These are phyloP conservation scores for Acanthamoeba triangularis DNA, from an alignment of 208 protist species.

Conservation along the genomic window DNA sequence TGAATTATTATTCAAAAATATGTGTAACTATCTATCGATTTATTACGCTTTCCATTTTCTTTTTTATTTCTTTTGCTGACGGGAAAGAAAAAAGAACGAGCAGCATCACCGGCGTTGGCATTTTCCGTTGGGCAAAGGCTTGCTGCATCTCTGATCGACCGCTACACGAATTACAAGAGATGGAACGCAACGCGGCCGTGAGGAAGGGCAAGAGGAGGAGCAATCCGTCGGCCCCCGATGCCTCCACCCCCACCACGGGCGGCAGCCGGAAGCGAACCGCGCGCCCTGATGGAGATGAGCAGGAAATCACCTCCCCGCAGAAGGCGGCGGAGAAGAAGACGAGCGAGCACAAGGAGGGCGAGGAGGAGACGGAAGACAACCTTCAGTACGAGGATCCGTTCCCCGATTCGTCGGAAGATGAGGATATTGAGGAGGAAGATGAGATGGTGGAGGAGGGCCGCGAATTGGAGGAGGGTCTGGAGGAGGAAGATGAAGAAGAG, in stretches of 20 bases:
- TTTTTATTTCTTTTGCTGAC: not conserved
- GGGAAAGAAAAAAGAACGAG: not conserved
- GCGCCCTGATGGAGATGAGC: not conserved
- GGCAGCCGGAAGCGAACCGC: not conserved
- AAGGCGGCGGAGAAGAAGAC: not conserved
- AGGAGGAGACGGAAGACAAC: conserved; percentile 26
- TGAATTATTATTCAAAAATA: too few relatives aligned
- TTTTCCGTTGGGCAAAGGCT: too few relatives aligned
- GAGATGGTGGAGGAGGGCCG: conserved; percentile 11
- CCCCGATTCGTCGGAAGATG: conserved; percentile 48
- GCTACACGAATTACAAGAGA: not conserved
- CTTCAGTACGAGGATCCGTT: conserved; percentile 59
- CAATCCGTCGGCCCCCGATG: not conserved
- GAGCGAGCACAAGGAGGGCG: not conserved
- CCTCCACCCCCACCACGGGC: not conserved
- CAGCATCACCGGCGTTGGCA: too few relatives aligned
- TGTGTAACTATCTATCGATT: too few relatives aligned
- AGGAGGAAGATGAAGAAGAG: conserved; percentile 78
- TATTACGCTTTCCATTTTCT: not conserved
- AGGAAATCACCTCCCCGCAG: not conserved
- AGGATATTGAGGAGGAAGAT: conserved; percentile 19
- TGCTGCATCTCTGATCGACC: not conserved
- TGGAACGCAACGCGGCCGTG: not conserved
- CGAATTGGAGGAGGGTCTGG: conserved; percentile 64
- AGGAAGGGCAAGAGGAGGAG: conserved; percentile 1